Percentiles rank a stretch among this genome's conserved stretches.
phyloP scores from a whole-genome alignment of 2,329 filamentous ascomycete species.

The Coniosporium tulheliwenetii region DNA sequence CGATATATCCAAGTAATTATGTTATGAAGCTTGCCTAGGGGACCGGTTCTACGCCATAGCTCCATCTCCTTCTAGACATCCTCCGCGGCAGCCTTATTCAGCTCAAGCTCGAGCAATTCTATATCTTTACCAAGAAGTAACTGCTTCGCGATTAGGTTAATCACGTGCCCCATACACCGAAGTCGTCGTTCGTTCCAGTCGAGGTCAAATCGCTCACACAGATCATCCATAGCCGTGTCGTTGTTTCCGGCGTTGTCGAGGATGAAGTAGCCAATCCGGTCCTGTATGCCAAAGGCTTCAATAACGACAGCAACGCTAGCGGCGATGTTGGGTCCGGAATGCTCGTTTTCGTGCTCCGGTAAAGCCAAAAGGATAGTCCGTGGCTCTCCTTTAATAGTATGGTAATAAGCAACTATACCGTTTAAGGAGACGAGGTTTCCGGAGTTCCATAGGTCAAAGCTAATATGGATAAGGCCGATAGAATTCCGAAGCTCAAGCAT shows the following conservation, averaged over 20 bases:
- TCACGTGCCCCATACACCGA: constrained; percentile 4
- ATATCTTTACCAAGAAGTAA: constrained; percentile 3
- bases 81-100: constrained; percentile 1
- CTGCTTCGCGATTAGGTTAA: constrained; percentile 6
- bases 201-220: constrained; percentile 4
- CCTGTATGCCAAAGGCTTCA: constrained; percentile 1
- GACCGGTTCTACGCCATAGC: constrained; percentile 3
- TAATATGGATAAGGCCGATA: constrained; percentile 2
- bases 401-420: constrained; percentile 5
- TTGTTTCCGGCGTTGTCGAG: too few species aligned
- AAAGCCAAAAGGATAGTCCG: constrained; percentile 3
- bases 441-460: constrained; percentile 9
- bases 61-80: constrained; percentile 2
- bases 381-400: constrained; percentile 3
- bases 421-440: constrained; percentile 4
- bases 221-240: constrained; percentile 2
- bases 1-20: constrained; percentile 3
- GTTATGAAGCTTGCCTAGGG: constrained; percentile 6
- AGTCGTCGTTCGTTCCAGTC: background rate
- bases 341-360: constrained; percentile 2
- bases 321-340: constrained; percentile 2
- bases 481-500: background rate
- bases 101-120: constrained; percentile 3
- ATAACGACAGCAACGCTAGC: constrained; percentile 4
- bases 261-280: constrained; percentile 6